Base-by-base conservation (phyloP, 805 yeast genomes). In the Yarrowia osloensis region DNA sequence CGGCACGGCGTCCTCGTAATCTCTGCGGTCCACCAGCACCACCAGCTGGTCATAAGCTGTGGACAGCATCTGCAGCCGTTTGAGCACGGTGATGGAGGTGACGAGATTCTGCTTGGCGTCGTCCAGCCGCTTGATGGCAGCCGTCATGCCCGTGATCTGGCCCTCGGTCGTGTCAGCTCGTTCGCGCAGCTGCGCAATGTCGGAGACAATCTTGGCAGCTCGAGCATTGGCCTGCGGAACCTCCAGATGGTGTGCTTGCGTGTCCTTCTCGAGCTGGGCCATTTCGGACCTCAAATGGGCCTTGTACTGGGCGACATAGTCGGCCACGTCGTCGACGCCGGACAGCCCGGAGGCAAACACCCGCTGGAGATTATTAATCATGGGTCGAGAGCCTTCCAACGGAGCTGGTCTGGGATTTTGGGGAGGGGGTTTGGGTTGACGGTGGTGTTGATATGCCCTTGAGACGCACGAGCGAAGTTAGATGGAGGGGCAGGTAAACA, bases 1-100 rank as follows among this genome's bases (percentile, higher is more conserved):
- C 47, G 83, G 85, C 7, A 82, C 80, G 29, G 90, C 87, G 66
- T 88, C 87, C 12, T 76, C 74, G 69, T 82, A 81, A 63, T 84
- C 80, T 59, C 83, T 81, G 13, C 78, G 79, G 24, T 80, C 77
- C 0, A 84, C 78, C 62, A 84, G 78, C 7, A 77, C 73, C 19
- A 81, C 81, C 54, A 91, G 81, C 69, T 85, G 85, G 47, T 86
- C 86, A 74, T 86, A 87, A 2, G 96, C 93, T 22, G 85, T 86
- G 7, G 90, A 82, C 59, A 95, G 81, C 90, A 93, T 93, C 73
- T 92, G 96, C 42, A 95, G 80, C 69, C 97, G 83, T 73, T 94
- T 90, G 71, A 94, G 81, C 40, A 92, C 86, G 0, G 96, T 91
- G 90, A 95, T 90, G 12, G 95, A 86, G 29, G 86, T 81, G 1